These are phyloP conservation scores for Microcyclospora pomicola DNA, from an alignment of 2,329 filamentous ascomycete species.

Conservation along the genomic window DNA sequence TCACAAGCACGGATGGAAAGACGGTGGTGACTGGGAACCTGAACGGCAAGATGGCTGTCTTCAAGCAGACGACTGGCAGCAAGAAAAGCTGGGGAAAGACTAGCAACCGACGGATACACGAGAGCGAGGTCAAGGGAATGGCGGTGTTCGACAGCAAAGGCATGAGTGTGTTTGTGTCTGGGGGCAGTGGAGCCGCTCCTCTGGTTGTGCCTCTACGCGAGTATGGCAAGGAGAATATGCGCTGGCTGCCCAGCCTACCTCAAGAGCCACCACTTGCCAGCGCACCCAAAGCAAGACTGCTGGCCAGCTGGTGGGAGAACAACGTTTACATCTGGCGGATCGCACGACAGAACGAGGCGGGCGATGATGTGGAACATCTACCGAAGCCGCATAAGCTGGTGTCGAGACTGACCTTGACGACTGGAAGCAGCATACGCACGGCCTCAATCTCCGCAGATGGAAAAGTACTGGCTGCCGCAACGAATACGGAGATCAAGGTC, in stretches of 20 bases:
- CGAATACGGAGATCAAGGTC: conserved; percentile 16
- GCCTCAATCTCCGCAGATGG: conserved; percentile 57
- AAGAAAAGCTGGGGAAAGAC: conserved; percentile 64
- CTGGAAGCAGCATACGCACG: conserved; percentile 59
- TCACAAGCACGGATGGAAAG: conserved; percentile 63
- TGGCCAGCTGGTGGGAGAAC: conserved; percentile 86
- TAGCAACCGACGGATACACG: conserved; percentile 75
- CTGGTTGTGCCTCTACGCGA: conserved; percentile 68
- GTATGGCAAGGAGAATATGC: conserved; percentile 66
- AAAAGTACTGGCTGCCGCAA: conserved; percentile 57
- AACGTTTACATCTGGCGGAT: conserved; percentile 74
- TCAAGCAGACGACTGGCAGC: conserved; percentile 47
- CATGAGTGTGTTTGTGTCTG: conserved; percentile 79
- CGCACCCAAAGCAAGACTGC: conserved; percentile 56
- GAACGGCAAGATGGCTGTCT: conserved; percentile 75
- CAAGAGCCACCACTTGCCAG: conserved; percentile 62
- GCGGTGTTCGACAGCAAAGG: conserved; percentile 67
- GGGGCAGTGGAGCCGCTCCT: conserved; percentile 74
- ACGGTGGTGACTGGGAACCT: conserved; percentile 82
- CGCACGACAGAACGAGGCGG: conserved; percentile 27
- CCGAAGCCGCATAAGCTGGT: conserved; percentile 17
- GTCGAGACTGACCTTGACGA: conserved; percentile 27
- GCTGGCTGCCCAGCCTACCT: conserved; percentile 69
- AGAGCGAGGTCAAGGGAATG: conserved; percentile 91
- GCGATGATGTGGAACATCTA: conserved; percentile 7